These are phyloP conservation scores for Lachancea fermentati DNA, from an alignment of 805 yeast genomes.

Conservation along the genomic window DNA sequence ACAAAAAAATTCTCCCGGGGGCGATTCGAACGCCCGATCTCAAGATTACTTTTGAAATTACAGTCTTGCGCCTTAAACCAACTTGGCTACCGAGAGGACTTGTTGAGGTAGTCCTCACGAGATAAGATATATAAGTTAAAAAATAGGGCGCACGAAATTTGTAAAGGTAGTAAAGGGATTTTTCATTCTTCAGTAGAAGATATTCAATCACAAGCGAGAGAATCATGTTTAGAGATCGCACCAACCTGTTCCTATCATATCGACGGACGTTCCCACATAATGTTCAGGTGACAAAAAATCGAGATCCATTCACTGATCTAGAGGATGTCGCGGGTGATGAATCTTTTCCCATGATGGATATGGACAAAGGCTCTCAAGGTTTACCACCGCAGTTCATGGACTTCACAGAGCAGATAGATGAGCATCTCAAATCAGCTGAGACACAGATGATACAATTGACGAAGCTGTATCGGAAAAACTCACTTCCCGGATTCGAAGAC, in stretches of 20 bases:
- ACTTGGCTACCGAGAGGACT: conserved; percentile 40
- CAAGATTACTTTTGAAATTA: conserved; percentile 38
- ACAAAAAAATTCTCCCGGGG: conserved; percentile 40
- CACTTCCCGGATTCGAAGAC: conserved; percentile 85
- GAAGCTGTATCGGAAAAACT: conserved; percentile 68
- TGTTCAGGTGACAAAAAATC: conserved; percentile 22
- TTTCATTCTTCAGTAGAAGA: background rate
- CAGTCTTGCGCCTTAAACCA: conserved; percentile 44
- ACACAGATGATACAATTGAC: conserved; percentile 54
- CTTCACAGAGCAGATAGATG: conserved; percentile 66
- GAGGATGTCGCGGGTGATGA: conserved; percentile 37
- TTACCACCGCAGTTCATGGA: conserved; percentile 79
- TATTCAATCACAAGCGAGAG: background rate
- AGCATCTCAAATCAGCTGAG: conserved; percentile 47
- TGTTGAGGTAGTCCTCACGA: too few species aligned
- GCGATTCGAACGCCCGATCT: conserved; percentile 48
- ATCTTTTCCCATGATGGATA: conserved; percentile 24
- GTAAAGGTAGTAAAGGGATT: background rate
- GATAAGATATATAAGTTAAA: too few species aligned
- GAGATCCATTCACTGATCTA: conserved; percentile 37
- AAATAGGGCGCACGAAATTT: too few species aligned
- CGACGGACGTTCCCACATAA: conserved; percentile 84
- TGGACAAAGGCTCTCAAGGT: conserved; percentile 38
- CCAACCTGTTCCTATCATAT: conserved; percentile 84
- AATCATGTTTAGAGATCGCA: conserved; percentile 84